Conservation (phyloP, 768 basidiomycete species). For the Tylopilus sp. region DNA sequence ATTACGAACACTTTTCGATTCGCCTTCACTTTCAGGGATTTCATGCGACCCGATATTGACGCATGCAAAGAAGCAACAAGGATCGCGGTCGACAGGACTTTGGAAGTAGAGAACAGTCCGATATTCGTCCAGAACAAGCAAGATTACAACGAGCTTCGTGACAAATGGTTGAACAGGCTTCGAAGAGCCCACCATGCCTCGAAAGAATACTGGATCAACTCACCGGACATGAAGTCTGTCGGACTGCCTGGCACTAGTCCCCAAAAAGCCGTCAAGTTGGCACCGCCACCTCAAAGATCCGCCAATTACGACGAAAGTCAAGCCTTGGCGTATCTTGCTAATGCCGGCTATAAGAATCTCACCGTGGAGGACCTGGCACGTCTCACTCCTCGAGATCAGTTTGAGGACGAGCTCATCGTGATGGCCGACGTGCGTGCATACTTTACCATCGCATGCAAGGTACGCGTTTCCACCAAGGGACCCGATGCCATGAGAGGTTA, state of each 20-base stretch:
- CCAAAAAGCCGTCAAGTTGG: no score
- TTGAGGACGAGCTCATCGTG: slow-evolving; percentile 43
- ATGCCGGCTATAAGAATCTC: slow-evolving; percentile 26
- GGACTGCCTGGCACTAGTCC: no score
- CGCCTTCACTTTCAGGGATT: slow-evolving; percentile 19
- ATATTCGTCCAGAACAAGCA: slow-evolving; percentile 36
- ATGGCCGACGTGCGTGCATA: slow-evolving; percentile 57
- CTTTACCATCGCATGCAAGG: slow-evolving; percentile 54
- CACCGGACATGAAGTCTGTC: no score
- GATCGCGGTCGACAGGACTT: slow-evolving; percentile 29
- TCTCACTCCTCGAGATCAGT: slow-evolving; percentile 25
- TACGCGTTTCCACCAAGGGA: slow-evolving; percentile 15
- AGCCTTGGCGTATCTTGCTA: slow-evolving; percentile 29
- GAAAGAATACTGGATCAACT: background rate
- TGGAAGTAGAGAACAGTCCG: no score
- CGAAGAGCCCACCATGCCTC: slow-evolving; percentile 9
- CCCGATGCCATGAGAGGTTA: background rate
- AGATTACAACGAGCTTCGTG: slow-evolving; percentile 20
- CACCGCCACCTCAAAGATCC: no score
- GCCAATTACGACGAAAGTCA: no score
- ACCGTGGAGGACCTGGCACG: slow-evolving; percentile 23
- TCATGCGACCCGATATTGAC: slow-evolving; percentile 30
- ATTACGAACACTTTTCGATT: background rate
- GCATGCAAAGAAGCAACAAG: slow-evolving; percentile 22
- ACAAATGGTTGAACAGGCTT: slow-evolving; percentile 26